These are phyloP conservation scores for Cladosporium oxysporum DNA, from an alignment of 2,329 filamentous ascomycete genomes.

Conservation along the genomic window DNA sequence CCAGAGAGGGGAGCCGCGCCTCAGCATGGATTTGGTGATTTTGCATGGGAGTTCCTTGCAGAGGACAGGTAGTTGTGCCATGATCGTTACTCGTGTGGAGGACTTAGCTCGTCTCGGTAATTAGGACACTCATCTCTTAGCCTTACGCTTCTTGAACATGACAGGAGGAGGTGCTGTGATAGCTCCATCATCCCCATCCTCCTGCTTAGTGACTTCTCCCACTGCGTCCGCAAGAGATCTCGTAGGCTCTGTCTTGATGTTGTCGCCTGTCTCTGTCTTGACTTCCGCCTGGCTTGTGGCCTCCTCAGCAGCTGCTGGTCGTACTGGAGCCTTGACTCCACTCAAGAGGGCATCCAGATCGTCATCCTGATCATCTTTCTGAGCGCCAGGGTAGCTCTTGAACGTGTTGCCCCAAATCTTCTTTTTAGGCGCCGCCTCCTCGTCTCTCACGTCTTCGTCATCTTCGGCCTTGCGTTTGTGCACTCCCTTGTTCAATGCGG, in stretches of 20 bases:
- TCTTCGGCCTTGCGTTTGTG: slow-evolving; percentile 64
- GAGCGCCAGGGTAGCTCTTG: slow-evolving; percentile 48
- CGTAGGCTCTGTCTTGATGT: slow-evolving; percentile 1
- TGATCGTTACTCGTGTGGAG: background rate
- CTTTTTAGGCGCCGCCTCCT: slow-evolving; percentile 38
- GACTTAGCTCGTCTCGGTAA: background rate
- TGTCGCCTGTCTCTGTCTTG: slow-evolving; percentile 19
- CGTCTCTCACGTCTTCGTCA: slow-evolving; percentile 61
- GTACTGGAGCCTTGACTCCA: slow-evolving; percentile 32
- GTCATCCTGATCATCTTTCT: slow-evolving; percentile 51
- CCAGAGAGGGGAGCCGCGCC: background rate
- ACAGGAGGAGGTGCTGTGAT: slow-evolving; percentile 52
- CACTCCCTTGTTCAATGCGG: slow-evolving; percentile 49
- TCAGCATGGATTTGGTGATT: slow-evolving; percentile 6
- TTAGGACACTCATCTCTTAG: slow-evolving; percentile 32
- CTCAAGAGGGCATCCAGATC: slow-evolving; percentile 64
- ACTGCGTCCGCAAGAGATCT: background rate
- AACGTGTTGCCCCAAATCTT: slow-evolving; percentile 49
- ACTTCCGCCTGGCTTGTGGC: background rate
- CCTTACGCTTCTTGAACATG: slow-evolving; percentile 78
- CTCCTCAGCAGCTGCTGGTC: background rate
- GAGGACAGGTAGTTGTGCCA: background rate
- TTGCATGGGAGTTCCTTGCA: slow-evolving; percentile 10
- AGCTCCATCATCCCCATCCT: slow-evolving; percentile 32
- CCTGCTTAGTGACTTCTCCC: background rate